Base-by-base conservation (phyloP, 768 basidiomycete genomes). In the Suillus decipiens region DNA sequence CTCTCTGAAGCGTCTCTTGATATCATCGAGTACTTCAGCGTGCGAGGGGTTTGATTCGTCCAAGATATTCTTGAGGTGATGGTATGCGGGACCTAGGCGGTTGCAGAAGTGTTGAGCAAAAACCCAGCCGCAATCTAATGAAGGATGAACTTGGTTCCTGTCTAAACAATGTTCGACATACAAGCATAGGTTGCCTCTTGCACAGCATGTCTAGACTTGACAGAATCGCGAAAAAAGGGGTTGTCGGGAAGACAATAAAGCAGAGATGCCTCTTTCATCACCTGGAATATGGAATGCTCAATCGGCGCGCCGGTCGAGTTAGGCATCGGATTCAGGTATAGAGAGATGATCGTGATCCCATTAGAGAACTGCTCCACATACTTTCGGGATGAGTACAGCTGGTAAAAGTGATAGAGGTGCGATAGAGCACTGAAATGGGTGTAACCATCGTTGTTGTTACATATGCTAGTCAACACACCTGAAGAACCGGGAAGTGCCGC, bases 301-400 rank as follows among this genome's bases (percentile, higher is more conserved):
- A 98, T 97, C 2, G 96, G 96, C 67, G 93, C 89, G 3, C 87
- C 90, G 63, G 81, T 83, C 36, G 86, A 81, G 68, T 86, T 81
- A 34, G 95, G 95, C 33, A 94, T 82, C 2, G 95, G 96, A 72
- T 95, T 95, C 67, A 99, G 89, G 81, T 99, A 98, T 56, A 98
- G 81, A 33, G 90, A 95, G 76, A 98, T 90, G 71, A 98, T 95
- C 59, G 95, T 96, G 67, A 99, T 80, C 19, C 97, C 96, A 70
- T 99, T 99, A 64, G 90, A 85, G 81, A 99, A 99, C 83, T 99
- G 95, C 77, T 99, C 96, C 66, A 97, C 95, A 76, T 99, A 99
- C 82, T 99, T 99, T 63, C 97, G 84, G n/a, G 93, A 87, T 12
- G 93, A 96, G 76, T 95, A 99, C 42, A 99, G 86, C 51, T 90